Base-by-base conservation (phyloP, 2,329 filamentous ascomycete species). In the Pyrenophora teres region DNA sequence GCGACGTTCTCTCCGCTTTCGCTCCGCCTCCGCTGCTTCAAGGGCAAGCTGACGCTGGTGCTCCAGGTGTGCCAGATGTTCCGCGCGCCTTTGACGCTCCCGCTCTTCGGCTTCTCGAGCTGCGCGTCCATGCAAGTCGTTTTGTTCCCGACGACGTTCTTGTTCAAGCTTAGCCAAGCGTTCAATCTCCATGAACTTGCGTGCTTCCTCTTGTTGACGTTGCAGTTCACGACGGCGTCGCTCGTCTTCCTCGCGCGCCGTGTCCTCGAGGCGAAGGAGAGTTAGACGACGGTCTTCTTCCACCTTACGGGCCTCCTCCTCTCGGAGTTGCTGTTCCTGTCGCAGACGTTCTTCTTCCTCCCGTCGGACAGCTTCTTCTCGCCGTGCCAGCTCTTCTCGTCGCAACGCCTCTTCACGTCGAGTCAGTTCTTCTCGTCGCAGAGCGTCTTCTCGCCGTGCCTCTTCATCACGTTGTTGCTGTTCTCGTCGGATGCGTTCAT, bases 191-290 rank as follows among this genome's bases (percentile, higher is more conserved):
- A 63, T 52, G 40, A 60, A 64, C 43, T 57, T 62, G 4, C 64
- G 62, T 9, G 63, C 60, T 50, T 69, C 68, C 9, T 68, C 67
- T 31, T 65, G 63, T 31, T 69, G 67, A 4, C 67, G 65, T 40
- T 61, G 51, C n/a, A 67, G 33, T 30, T 70, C 65, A 6, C 50
- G 46, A 15, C 51, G 60, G 25, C 56, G 60, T 18, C 59, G 63
- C 23, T 51, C 51, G 27, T 54, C 51, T 30, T 54, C 51, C 3
- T 54, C 32, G n/a, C 50, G 45, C 31, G 40, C 19, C 18, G 40
- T 50, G n/a, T 50, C 47, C 30, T 50, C 47, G 3, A 47, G 31
- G 12, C 45, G 45, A 16, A 47, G 45, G 16, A 47, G 16, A 16
- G 45, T 27, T 38, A 45, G 47, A 31, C 41, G 41, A 21, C 45